A percentile compares a stretch with the other conserved stretches of the same genome.
Conservation (phyloP, 2,329 filamentous ascomycete genomes). For the Paecilomyces dactylethromorphus region DNA sequence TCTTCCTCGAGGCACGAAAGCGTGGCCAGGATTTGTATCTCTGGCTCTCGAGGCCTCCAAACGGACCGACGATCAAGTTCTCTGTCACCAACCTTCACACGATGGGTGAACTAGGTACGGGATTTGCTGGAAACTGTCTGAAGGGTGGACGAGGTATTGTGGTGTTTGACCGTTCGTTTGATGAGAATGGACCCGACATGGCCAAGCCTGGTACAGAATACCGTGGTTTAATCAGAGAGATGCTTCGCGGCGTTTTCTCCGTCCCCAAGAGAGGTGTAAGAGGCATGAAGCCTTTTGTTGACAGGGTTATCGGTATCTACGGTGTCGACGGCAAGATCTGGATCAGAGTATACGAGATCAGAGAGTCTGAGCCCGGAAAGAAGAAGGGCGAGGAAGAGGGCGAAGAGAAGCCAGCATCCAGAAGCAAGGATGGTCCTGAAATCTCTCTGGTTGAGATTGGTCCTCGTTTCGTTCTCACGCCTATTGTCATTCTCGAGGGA, state of each 20-base stretch:
- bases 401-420: slow-evolving; percentile 33
- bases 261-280: slow-evolving; percentile 75
- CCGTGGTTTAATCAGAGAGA: slow-evolving; percentile 62
- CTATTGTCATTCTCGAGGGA: slow-evolving; percentile 90
- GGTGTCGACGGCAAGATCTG: slow-evolving; percentile 91
- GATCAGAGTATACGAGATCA: slow-evolving; percentile 91
- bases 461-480: slow-evolving; percentile 84
- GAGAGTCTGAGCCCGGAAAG: slow-evolving; percentile 62
- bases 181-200: slow-evolving; percentile 66
- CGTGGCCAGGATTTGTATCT: slow-evolving; percentile 82
- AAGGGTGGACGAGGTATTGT: slow-evolving; percentile 88
- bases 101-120: slow-evolving; percentile 80
- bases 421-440: slow-evolving; percentile 55
- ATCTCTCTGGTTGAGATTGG: slow-evolving; percentile 87
- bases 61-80: slow-evolving; percentile 63
- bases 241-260: slow-evolving; percentile 84
- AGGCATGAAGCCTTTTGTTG: slow-evolving; percentile 91
- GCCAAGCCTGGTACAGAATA: slow-evolving; percentile 48
- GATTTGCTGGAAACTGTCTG: slow-evolving; percentile 89
- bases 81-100: slow-evolving; percentile 65
- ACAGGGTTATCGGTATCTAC: slow-evolving; percentile 90
- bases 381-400: slow-evolving; percentile 36
- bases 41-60: slow-evolving; percentile 88
- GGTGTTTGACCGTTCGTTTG: slow-evolving; percentile 85
- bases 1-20: slow-evolving; percentile 95